These are phyloP conservation scores for Populus trichocarpa DNA, from an alignment of 441 rosid species.

Conservation along the genomic window DNA sequence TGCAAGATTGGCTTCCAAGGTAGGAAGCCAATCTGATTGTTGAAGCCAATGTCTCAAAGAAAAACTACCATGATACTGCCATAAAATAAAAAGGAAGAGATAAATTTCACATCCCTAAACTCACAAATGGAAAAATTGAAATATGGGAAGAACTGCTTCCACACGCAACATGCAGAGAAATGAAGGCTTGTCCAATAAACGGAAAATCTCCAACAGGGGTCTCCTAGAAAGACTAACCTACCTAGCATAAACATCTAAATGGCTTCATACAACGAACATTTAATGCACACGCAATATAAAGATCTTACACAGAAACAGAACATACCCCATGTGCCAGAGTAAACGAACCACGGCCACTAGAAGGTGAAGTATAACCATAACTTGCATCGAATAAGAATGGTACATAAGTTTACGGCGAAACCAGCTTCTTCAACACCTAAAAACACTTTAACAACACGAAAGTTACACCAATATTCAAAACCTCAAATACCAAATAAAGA, in stretches of 20 bases:
- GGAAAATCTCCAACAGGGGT: not conserved
- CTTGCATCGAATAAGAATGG: constrained; percentile 95
- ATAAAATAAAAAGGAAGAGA: constrained; percentile 4
- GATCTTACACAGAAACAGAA: constrained; percentile 9
- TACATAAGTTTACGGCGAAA: constrained; percentile 68
- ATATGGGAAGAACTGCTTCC: not conserved
- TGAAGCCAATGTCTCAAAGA: constrained; percentile 96
- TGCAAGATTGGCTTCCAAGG: constrained; percentile 89
- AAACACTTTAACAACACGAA: constrained; percentile 9
- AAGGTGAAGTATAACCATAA: constrained; percentile 62
- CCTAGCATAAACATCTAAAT: not conserved
- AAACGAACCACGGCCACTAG: constrained; percentile 44
- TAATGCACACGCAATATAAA: not conserved
- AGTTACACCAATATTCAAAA: not conserved
- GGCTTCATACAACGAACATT: not conserved
- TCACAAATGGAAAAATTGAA: not conserved
- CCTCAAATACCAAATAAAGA: not conserved
- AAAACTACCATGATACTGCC: constrained; percentile 91
- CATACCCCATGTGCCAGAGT: constrained; percentile 91
- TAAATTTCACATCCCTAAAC: not conserved
- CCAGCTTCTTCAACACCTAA: constrained; percentile 86
- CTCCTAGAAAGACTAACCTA: not conserved
- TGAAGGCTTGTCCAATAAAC: not conserved
- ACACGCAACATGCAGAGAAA: not conserved
- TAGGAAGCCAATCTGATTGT: constrained; percentile 94